phyloP scores from a whole-genome alignment of 257 asterid species.

The Nicotiana obtusifolia region DNA sequence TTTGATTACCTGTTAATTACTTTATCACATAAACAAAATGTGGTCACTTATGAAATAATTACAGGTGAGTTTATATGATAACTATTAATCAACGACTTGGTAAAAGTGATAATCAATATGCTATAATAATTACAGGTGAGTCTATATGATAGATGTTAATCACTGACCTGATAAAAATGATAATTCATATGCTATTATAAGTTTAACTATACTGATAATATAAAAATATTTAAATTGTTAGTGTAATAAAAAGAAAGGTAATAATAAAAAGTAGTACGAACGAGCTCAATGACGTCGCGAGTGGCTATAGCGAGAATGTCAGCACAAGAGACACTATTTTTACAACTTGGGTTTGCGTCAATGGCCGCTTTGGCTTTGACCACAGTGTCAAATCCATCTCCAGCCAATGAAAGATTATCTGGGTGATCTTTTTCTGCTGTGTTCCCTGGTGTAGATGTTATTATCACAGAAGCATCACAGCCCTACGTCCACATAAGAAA shows the following conservation, averaged over 20 bases:
- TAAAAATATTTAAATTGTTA: background rate
- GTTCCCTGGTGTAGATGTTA: conserved; percentile 52
- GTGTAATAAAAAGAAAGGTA: no score
- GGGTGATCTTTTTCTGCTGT: conserved; percentile 74
- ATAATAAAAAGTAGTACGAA: conserved; percentile 11
- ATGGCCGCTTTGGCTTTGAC: conserved; percentile 79
- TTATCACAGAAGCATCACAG: conserved; percentile 66
- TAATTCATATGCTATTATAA: background rate
- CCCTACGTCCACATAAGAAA: conserved; percentile 34
- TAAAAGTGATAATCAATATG: background rate
- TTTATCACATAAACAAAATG: no score
- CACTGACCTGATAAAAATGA: background rate
- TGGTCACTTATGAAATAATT: no score
- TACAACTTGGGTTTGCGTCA: conserved; percentile 48
- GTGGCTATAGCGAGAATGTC: conserved; percentile 84
- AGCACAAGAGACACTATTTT: conserved; percentile 74
- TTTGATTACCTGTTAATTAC: no score
- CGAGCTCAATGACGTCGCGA: conserved; percentile 66
- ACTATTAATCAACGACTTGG: background rate
- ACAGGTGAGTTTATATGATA: no score
- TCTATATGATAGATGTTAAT: background rate
- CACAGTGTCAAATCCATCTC: conserved; percentile 88
- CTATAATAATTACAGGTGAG: background rate
- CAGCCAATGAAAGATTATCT: conserved; percentile 72
- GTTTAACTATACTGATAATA: background rate